phyloP scores from a whole-genome alignment of 495 filamentous ascomycete genomes.

The Paragyromitra xinjiangensis region DNA sequence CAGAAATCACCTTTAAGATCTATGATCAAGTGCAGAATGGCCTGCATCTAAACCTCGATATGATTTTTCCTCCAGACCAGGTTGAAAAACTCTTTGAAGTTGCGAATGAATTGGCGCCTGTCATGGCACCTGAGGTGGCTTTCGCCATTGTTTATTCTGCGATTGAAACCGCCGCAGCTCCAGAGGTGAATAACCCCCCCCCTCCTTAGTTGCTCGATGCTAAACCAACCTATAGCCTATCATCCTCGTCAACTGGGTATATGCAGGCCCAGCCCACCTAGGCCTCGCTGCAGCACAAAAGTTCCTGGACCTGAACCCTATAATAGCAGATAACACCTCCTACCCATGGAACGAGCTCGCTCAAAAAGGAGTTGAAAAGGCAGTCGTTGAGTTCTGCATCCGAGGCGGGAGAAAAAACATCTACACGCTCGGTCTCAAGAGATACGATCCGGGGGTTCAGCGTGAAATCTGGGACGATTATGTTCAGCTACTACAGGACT shows the following conservation, averaged over 20 bases:
- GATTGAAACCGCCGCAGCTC: not conserved
- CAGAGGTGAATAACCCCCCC: not conserved
- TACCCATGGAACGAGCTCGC: constrained; percentile 29
- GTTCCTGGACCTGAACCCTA: not conserved
- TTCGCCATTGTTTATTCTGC: constrained; percentile 11
- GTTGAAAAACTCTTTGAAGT: constrained; percentile 7
- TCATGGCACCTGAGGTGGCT: constrained; percentile 3
- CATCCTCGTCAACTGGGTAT: constrained; percentile 26
- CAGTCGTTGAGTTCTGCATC: constrained; percentile 8
- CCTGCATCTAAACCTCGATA: constrained; percentile 7
- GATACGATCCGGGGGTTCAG: not conserved
- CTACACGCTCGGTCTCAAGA: constrained; percentile 21
- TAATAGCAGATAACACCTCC: constrained; percentile 5
- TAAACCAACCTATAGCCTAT: constrained; percentile 2
- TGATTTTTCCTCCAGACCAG: constrained; percentile 17
- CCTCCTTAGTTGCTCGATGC: not conserved
- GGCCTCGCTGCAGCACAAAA: not conserved
- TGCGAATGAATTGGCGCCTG: not conserved
- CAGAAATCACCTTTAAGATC: constrained; percentile 61
- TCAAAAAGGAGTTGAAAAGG: constrained; percentile 5
- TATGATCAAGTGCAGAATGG: constrained; percentile 54
- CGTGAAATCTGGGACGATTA: constrained; percentile 13
- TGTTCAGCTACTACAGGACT: not conserved
- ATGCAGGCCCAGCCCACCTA: constrained; percentile 15
- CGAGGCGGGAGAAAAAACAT: constrained; percentile 32